A percentile compares a stretch with the other conserved stretches of the same genome.
phyloP scores from a whole-genome alignment of 768 basidiomycete species.

The Asterophora parasitica region DNA sequence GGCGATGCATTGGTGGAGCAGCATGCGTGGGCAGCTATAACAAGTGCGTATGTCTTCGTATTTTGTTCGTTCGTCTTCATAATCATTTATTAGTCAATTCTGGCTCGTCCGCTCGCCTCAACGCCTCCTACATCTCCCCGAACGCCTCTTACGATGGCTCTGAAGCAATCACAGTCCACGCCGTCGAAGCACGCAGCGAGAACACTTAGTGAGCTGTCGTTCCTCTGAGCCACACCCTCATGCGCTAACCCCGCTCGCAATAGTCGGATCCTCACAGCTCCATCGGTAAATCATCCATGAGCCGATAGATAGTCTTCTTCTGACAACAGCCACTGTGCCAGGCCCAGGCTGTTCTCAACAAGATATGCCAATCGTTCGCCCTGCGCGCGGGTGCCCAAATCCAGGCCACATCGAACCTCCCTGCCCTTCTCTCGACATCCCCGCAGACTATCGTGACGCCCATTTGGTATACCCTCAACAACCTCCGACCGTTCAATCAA shows the following conservation, averaged over 20 bases:
- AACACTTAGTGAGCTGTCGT: conserved; percentile 36
- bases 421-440: conserved; percentile 27
- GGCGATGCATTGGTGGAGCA: conserved; percentile 37
- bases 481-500: conserved; percentile 44
- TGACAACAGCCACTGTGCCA: background rate
- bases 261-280: conserved; percentile 15
- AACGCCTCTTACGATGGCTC: conserved; percentile 32
- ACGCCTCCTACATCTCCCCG: conserved; percentile 20
- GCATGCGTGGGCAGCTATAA: conserved; percentile 41
- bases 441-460: conserved; percentile 37
- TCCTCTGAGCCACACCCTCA: too few species aligned
- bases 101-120: conserved; percentile 25
- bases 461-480: conserved; percentile 31
- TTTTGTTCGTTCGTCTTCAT: background rate
- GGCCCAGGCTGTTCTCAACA: conserved; percentile 17
- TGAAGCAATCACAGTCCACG: conserved; percentile 34
- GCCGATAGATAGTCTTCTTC: too few species aligned
- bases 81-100: conserved; percentile 21
- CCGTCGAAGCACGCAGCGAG: conserved; percentile 37
- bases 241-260: conserved; percentile 7
- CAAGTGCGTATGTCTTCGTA: conserved; percentile 26
- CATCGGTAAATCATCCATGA: conserved; percentile 6
- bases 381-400: background rate
- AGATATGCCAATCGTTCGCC: conserved; percentile 19
- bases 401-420: background rate